Conservation (phyloP, 768 basidiomycete genomes). For the Royoungia palumana region DNA sequence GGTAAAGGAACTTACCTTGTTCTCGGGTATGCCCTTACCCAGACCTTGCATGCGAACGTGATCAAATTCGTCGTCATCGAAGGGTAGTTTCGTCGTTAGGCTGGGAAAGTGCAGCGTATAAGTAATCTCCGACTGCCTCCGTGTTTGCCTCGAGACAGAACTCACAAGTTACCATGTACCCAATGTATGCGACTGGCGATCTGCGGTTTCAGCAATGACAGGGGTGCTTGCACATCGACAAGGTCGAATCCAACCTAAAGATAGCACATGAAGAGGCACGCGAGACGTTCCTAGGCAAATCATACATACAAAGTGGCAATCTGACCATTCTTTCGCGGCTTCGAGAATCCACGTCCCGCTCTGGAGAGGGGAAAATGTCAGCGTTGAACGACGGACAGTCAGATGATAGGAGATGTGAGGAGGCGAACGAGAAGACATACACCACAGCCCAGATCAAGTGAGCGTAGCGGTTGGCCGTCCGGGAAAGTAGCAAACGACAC, state of each 20-base stretch:
- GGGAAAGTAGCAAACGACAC: conserved; percentile 58
- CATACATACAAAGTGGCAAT: conserved; percentile 57
- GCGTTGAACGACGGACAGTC: neutral
- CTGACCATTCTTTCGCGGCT: conserved; percentile 67
- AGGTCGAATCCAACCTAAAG: conserved; percentile 74
- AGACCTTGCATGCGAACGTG: conserved; percentile 70
- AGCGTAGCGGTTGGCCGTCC: conserved; percentile 47
- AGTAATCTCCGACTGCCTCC: neutral
- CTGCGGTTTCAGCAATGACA: conserved; percentile 46
- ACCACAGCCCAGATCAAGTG: conserved; percentile 72
- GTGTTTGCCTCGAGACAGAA: neutral
- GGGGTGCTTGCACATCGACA: conserved; percentile 68
- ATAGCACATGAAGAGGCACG: conserved; percentile 4
- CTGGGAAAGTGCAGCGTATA: conserved; percentile 33
- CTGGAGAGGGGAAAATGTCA: conserved; percentile 31
- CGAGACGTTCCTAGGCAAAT: neutral
- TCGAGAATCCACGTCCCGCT: conserved; percentile 70
- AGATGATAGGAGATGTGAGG: neutral
- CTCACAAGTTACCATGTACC: conserved; percentile 78
- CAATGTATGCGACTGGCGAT: conserved; percentile 61
- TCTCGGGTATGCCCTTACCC: conserved; percentile 69
- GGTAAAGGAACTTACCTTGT: conserved; percentile 45
- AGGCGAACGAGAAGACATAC: conserved; percentile 42
- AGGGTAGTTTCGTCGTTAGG: conserved; percentile 71
- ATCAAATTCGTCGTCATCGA: conserved; percentile 81